Base-by-base conservation (phyloP, 2,329 filamentous ascomycete genomes). In the Amylocarpus encephaloides region DNA sequence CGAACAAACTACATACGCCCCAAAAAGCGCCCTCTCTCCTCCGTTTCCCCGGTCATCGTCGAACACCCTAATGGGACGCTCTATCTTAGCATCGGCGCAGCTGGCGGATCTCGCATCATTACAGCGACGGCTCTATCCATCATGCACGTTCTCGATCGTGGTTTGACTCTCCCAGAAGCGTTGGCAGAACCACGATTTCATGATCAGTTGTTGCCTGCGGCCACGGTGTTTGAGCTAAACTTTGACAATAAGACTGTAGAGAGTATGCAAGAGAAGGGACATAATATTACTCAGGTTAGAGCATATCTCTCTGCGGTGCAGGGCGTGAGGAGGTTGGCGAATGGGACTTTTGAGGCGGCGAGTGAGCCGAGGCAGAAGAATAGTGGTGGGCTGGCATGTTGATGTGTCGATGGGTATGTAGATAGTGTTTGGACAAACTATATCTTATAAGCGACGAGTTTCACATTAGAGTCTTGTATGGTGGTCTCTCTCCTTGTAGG, bases 61-160 rank as follows among this genome's bases (percentile, higher is more conserved):
- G 87, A 91, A 60, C 71, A 77, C 26, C 70, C 77, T 1, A 82
- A 85, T 60, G 78, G 80, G 15, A 75, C 72, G 1, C 74, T 94
- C 1, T 85, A 83, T 63, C 79, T 86, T 50, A 72, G 81, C 48
- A 77, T 87, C 6, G 88, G 88, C 36, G 84, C 88, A 0, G 88
- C 89, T 0, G 90, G 90, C 30, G 90, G 89, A 2, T 87, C 82
- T 16, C 78, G 87, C 26, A 95, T 95, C 70, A 88, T 91, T 64
- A 92, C 88, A 0, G 71, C 86, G 2, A 91, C 86, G 0, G 75
- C 88, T 6, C 87, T 89, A 64, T 82, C 83, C 35, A 70, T 90
- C 5, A 84, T 87, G 70, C 79, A 88, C 62, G 75, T 88, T 5
- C 70, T 95, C 2, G 85, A 92, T 61, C 76, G 80, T 54, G 64